Evolutionary conservation across 2,329 filamentous ascomycete genomes (phyloP), one percentile per base, ranked within the genome.

Genomic region (Alternaria brassicicola): DNA sequence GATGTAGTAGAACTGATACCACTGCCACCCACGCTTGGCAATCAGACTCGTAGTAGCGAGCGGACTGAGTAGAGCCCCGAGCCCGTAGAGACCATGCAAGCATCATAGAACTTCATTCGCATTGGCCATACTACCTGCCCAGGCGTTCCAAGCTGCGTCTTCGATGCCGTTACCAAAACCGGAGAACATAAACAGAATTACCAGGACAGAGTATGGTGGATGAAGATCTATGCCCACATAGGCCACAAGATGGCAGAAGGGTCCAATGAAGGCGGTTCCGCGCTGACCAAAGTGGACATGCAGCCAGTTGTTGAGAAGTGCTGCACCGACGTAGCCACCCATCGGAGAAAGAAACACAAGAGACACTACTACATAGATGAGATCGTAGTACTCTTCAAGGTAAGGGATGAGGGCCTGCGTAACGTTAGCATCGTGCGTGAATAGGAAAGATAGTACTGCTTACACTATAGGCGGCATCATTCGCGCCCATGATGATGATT

Each of bases 1-100:
- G 54, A 92, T 75, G 69, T 91, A 92, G 75, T 90, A 93, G 73
- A 89, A 93, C 13, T 81, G 79, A 67, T 88, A 91, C 90, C 91
- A 94, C 1, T 79, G 78, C 51, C 87, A 74, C 9, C 62, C 61
- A 5, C 78, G 85, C 61, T 85, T 85, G 0, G 87, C 85, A 31
- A 92, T 84, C 83, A 93, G 85, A 13, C 83, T 82, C 0, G 90
- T 91, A 1, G 89, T 89, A 55, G 91, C 81, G 3, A 92, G 76
- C 0, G 90, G 90, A 8, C 84, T 83, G 8, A 92, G 79, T 0
- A 88, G 86, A 1, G 86, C 90, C 1, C 90, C 90, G 0, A 90
- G 70, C 0, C 89, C 89, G 68, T 91, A 93, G 35, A 85, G 84
- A 2, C 85, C 88, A 72, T 92, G 89, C 21, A 92, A 76, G 55